These are phyloP conservation scores for Meira miltonrushii DNA, from an alignment of 1,284 basidiomycete species.

Conservation along the genomic window DNA sequence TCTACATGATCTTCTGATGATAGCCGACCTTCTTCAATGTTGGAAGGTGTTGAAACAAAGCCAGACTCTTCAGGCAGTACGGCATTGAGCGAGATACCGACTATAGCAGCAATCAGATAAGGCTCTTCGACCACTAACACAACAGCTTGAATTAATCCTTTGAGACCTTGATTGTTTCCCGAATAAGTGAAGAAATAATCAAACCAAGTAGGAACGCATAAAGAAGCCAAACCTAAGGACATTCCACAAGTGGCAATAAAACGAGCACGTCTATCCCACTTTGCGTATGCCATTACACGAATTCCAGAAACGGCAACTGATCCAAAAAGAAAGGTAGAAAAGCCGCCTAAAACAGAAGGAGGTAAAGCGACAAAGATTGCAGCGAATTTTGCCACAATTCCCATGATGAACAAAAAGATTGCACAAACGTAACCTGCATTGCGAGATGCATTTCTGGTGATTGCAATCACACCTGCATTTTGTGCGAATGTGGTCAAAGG, in stretches of 20 bases:
- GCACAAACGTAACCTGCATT: constrained; percentile 22
- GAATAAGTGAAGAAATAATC: constrained; percentile 24
- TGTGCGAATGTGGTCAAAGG: constrained; percentile 24
- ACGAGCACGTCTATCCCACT: constrained; percentile 23
- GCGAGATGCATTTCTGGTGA: constrained; percentile 21
- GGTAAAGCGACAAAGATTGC: constrained; percentile 25
- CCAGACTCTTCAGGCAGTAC: constrained; percentile 13
- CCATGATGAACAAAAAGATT: constrained; percentile 23
- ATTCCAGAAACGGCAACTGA: constrained; percentile 23
- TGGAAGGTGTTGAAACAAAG: too few species aligned
- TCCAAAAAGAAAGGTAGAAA: constrained; percentile 26
- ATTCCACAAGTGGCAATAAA: constrained; percentile 23
- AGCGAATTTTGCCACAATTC: constrained; percentile 22
- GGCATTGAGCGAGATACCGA: constrained; percentile 22
- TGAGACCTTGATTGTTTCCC: constrained; percentile 16
- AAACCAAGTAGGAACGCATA: constrained; percentile 22
- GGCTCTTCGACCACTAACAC: constrained; percentile 26
- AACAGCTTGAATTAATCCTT: constrained; percentile 22
- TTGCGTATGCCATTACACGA: constrained; percentile 26
- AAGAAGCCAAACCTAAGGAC: constrained; percentile 19
- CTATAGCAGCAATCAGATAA: constrained; percentile 21
- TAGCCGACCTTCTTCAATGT: too few species aligned
- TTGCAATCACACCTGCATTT: constrained; percentile 24
- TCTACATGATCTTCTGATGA: background rate
- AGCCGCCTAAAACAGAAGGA: constrained; percentile 19